phyloP scores from a whole-genome alignment of 306 rosid genomes.

The Styphnolobium japonicum region DNA sequence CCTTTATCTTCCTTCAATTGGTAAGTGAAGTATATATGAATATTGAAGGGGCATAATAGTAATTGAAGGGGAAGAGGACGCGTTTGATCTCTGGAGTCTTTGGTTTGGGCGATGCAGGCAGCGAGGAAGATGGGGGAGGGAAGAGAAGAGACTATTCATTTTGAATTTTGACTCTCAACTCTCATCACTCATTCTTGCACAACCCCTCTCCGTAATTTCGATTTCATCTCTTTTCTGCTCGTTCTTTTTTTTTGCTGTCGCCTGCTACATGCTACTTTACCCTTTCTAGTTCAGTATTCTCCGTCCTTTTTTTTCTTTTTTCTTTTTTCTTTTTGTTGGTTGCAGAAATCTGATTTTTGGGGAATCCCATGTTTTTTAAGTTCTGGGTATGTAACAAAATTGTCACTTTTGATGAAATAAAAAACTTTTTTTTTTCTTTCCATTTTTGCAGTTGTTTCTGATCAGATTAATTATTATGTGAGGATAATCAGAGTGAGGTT shows the following conservation, averaged over 20 bases:
- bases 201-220: neutral
- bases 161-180: neutral
- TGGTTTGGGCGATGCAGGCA: neutral
- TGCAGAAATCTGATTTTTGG: neutral
- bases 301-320: neutral
- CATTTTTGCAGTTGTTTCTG: no score
- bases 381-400: constrained; percentile 7
- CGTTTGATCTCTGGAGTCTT: neutral
- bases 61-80: no score
- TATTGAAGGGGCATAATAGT: no score
- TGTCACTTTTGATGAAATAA: no score
- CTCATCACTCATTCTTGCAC: neutral
- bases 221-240: neutral
- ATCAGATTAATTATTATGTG: no score
- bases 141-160: neutral
- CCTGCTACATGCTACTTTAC: neutral
- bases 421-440: no score
- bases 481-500: no score
- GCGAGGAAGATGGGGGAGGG: neutral
- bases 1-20: no score
- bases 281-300: neutral
- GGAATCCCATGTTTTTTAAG: neutral
- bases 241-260: neutral
- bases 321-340: no score
- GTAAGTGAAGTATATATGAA: no score